Percentiles rank a stretch among this genome's conserved stretches.
Evolutionary conservation across 805 yeast genomes (phyloP).

Genomic region (Lipomyces sp.): DNA sequence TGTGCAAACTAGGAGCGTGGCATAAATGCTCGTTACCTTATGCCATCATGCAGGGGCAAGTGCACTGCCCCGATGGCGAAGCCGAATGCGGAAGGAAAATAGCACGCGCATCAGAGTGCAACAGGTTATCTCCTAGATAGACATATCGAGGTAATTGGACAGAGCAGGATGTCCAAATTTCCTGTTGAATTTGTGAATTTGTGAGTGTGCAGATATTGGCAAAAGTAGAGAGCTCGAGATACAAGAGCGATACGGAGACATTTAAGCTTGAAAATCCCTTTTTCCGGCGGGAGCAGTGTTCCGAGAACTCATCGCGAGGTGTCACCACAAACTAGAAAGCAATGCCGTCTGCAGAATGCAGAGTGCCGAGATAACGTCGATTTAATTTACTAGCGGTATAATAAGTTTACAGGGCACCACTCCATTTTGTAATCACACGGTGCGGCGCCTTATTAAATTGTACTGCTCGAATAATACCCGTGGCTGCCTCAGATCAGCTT

Average conservation of each 20-base stretch:
- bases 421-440: not conserved
- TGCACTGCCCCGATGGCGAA: conserved; percentile 11
- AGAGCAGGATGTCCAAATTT: no score
- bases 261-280: not conserved
- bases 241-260: not conserved
- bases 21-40: not conserved
- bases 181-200: no score
- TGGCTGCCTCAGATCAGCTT: no score
- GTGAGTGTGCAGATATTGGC: no score
- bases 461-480: no score
- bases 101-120: not conserved
- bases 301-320: not conserved
- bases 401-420: no score
- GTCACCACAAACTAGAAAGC: not conserved
- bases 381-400: not conserved
- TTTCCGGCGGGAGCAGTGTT: no score
- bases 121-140: not conserved
- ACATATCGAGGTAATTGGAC: not conserved
- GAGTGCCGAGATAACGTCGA: not conserved
- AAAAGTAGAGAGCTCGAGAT: no score
- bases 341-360: not conserved
- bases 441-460: not conserved
- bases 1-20: not conserved
- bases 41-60: conserved; percentile 4
- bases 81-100: conserved; percentile 2